These are phyloP conservation scores for Pythium folliculosum DNA, from an alignment of 352 stramenopile genomes.

Conservation along the genomic window DNA sequence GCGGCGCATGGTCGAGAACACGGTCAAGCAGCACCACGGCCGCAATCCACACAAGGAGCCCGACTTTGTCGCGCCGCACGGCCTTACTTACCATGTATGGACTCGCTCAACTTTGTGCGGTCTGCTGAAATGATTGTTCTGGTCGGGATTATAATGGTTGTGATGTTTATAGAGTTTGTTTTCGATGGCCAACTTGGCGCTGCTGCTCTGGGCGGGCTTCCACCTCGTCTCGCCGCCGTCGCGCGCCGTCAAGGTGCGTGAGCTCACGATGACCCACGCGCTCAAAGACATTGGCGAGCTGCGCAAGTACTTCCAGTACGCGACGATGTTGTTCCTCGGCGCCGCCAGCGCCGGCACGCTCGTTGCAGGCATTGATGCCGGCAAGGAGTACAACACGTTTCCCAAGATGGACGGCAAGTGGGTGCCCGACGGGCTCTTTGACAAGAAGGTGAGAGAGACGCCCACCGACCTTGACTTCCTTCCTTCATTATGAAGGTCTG, in stretches of 20 bases:
- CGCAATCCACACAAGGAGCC: slow-evolving; percentile 22
- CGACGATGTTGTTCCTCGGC: slow-evolving; percentile 42
- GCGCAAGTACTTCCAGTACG: slow-evolving; percentile 48
- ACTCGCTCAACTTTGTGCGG: neutral
- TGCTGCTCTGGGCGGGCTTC: slow-evolving; percentile 67
- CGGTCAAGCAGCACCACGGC: slow-evolving; percentile 35
- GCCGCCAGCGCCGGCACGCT: slow-evolving; percentile 48
- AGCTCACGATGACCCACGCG: slow-evolving; percentile 41
- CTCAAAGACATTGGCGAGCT: slow-evolving; percentile 60
- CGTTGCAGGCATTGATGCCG: slow-evolving; percentile 96
- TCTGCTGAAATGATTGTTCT: too few species aligned
- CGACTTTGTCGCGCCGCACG: slow-evolving; percentile 25
- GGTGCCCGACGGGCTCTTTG: slow-evolving; percentile 83
- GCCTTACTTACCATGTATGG: slow-evolving; percentile 28
- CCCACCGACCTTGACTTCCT: neutral
- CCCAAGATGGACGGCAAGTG: slow-evolving; percentile 91
- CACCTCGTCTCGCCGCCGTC: slow-evolving; percentile 54
- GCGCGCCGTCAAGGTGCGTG: slow-evolving; percentile 53
- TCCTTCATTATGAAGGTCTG: neutral
- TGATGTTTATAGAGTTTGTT: slow-evolving; percentile 41
- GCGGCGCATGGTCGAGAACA: slow-evolving; percentile 47
- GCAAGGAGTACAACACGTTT: slow-evolving; percentile 97
- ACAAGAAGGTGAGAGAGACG: slow-evolving; percentile 37
- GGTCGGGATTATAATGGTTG: neutral
- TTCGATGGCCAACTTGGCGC: slow-evolving; percentile 62